phyloP scores from a whole-genome alignment of 495 filamentous ascomycete genomes.

The Daldinia concentrica region DNA sequence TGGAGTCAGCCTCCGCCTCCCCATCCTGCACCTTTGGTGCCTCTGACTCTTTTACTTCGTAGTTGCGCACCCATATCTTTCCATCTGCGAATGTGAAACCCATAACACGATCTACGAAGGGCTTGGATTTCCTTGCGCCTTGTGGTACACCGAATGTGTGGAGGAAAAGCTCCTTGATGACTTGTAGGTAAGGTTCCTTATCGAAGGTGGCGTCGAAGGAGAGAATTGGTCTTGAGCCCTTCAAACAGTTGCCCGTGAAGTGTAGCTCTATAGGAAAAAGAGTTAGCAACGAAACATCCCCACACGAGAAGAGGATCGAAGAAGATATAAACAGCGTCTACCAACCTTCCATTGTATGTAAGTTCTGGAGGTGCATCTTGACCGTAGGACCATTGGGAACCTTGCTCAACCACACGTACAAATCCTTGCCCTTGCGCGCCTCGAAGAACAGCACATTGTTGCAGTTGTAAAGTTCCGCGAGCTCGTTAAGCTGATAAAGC shows the following conservation, averaged over 20 bases:
- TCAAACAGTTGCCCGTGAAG: slow-evolving; percentile 96
- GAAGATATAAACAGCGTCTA: slow-evolving; percentile 38
- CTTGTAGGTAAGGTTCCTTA: slow-evolving; percentile 69
- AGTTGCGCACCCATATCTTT: slow-evolving; percentile 96
- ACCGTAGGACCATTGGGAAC: slow-evolving; percentile 88
- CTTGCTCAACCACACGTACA: slow-evolving; percentile 93
- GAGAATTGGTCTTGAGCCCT: slow-evolving; percentile 92
- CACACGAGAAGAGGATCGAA: not conserved
- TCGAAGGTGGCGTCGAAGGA: slow-evolving; percentile 92
- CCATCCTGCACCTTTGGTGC: slow-evolving; percentile 57
- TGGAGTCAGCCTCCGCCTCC: slow-evolving; percentile 41
- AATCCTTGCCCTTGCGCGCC: slow-evolving; percentile 91
- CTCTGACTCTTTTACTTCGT: slow-evolving; percentile 90
- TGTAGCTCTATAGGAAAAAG: slow-evolving; percentile 72
- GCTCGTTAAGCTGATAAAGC: slow-evolving; percentile 91
- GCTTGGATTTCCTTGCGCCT: slow-evolving; percentile 86
- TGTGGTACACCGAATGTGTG: slow-evolving; percentile 96
- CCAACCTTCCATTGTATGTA: slow-evolving; percentile 47
- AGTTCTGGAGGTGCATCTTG: slow-evolving; percentile 82
- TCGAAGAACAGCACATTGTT: slow-evolving; percentile 99
- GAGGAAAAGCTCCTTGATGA: slow-evolving; percentile 87
- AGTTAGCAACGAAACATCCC: not conserved
- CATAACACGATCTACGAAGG: slow-evolving; percentile 95
- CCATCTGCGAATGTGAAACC: slow-evolving; percentile 91
- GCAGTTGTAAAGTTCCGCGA: slow-evolving; percentile 98